These are phyloP conservation scores for Gastrolobium bilobum DNA, from an alignment of 306 rosid species.

Conservation along the genomic window DNA sequence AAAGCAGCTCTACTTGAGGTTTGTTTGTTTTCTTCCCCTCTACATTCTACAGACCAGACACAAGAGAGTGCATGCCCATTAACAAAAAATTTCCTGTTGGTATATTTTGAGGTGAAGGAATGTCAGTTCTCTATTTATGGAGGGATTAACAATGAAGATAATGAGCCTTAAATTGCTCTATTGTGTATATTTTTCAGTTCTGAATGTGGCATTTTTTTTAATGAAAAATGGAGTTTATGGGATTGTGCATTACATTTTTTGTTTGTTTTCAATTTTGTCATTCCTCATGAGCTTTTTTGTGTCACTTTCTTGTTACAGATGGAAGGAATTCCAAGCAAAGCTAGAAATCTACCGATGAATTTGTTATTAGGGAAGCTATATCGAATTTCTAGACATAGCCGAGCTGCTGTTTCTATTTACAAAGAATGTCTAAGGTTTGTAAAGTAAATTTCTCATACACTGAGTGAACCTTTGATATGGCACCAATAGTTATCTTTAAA, in stretches of 20 bases:
- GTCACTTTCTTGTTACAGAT: conserved; percentile 67
- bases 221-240: neutral
- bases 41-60: neutral
- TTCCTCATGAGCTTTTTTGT: conserved; percentile 38
- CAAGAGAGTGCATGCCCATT: neutral
- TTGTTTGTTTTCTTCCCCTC: conserved; percentile 53
- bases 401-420: conserved; percentile 89
- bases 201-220: conserved; percentile 17
- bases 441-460: conserved; percentile 28
- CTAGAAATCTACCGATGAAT: conserved; percentile 88
- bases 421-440: conserved; percentile 96
- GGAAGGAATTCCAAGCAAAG: conserved; percentile 92
- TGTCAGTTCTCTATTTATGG: conserved; percentile 10
- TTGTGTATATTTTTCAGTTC: conserved; percentile 36
- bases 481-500: neutral
- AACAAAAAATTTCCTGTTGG: neutral
- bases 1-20: conserved; percentile 95
- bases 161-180: conserved; percentile 32
- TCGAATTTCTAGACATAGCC: conserved; percentile 83
- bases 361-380: conserved; percentile 90
- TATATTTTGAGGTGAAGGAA: conserved; percentile 35
- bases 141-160: conserved; percentile 25
- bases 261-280: conserved; percentile 39
- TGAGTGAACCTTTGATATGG: conserved; percentile 41
- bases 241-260: conserved; percentile 3